phyloP scores from a whole-genome alignment of 139 green algal species.

The Zygnema cylindricum region DNA sequence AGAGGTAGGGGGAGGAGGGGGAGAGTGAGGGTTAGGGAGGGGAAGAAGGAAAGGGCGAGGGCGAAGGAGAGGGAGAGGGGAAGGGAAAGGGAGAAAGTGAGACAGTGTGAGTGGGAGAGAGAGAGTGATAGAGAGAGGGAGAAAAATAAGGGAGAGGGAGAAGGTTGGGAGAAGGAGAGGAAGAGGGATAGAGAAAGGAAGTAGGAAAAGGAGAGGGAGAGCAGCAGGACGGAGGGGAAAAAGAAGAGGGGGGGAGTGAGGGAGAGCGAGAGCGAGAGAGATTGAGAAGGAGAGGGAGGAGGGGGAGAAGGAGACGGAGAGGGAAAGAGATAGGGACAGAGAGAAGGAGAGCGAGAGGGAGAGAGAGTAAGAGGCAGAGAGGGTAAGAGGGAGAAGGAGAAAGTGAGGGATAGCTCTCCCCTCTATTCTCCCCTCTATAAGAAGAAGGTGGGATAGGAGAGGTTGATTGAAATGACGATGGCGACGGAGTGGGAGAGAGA shows the following conservation, averaged over 20 bases:
- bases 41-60: neutral
- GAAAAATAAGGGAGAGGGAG: neutral
- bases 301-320: neutral
- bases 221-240: too few relatives aligned
- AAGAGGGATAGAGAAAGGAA: neutral
- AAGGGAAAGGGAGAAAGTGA: neutral
- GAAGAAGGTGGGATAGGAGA: neutral
- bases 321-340: neutral
- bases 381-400: too few relatives aligned
- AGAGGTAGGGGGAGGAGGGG: neutral
- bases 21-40: neutral
- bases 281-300: neutral
- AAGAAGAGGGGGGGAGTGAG: too few relatives aligned
- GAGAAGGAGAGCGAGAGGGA: too few relatives aligned
- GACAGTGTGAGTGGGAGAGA: too few relatives aligned
- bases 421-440: neutral
- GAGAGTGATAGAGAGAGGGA: neutral
- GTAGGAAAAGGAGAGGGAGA: too few relatives aligned
- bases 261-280: too few relatives aligned
- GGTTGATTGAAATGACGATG: too few relatives aligned
- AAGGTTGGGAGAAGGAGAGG: neutral
- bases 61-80: too few relatives aligned
- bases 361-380: too few relatives aligned
- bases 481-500: neutral
- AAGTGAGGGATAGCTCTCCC: too few relatives aligned